Conservation (phyloP, 768 basidiomycete species). For the Suillus luteus region DNA sequence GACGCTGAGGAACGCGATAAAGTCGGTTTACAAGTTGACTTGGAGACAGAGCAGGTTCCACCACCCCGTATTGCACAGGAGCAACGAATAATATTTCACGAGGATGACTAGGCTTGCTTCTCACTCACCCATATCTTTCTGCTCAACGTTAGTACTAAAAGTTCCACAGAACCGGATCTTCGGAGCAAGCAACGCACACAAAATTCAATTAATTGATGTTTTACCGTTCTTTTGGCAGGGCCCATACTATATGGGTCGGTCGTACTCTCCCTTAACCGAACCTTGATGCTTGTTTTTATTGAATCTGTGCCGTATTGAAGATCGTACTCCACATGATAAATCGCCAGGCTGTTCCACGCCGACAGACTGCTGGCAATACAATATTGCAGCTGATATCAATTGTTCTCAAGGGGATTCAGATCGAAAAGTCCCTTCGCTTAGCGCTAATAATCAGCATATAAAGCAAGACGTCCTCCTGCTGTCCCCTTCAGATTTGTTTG, state of each 20-base stretch:
- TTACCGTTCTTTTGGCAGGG: background rate
- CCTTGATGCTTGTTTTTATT: background rate
- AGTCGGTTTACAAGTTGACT: background rate
- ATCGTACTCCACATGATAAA: background rate
- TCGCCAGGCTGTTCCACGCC: background rate
- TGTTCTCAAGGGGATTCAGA: background rate
- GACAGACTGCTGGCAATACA: background rate
- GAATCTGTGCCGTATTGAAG: background rate
- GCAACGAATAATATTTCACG: constrained; percentile 49
- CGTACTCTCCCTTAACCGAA: background rate
- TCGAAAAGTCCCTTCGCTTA: background rate
- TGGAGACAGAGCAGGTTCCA: background rate
- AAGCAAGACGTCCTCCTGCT: background rate
- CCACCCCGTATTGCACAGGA: constrained; percentile 32
- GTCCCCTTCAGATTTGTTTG: background rate
- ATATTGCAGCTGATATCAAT: background rate
- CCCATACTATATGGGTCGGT: background rate
- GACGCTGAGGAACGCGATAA: constrained; percentile 10
- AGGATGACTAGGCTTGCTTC: constrained; percentile 42
- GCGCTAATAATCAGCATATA: background rate
- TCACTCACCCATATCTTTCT: background rate
- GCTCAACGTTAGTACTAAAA: background rate
- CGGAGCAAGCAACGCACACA: background rate
- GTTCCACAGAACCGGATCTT: background rate
- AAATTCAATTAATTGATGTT: background rate